These are phyloP conservation scores for Lasiodiplodia sp. DNA, from an alignment of 2,329 filamentous ascomycete species.

Conservation along the genomic window DNA sequence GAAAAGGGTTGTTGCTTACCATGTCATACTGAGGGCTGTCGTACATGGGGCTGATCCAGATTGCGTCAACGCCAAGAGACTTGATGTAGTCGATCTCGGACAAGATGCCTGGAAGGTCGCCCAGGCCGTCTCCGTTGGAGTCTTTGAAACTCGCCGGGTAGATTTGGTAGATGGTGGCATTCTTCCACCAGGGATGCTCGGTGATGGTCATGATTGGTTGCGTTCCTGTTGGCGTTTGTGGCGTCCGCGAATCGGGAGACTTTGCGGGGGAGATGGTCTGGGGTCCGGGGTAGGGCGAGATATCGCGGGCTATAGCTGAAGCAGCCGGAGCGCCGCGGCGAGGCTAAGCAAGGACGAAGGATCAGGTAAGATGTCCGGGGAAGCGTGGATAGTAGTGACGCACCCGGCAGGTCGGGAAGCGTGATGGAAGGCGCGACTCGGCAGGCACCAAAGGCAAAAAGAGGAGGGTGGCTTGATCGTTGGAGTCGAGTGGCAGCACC, in stretches of 20 bases:
- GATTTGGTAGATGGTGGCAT: constrained; percentile 57
- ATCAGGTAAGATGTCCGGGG: not conserved
- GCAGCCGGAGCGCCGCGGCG: not conserved
- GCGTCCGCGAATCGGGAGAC: not conserved
- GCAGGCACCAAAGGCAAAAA: not conserved
- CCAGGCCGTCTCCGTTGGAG: constrained; percentile 62
- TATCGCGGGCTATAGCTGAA: not conserved
- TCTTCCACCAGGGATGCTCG: constrained; percentile 63
- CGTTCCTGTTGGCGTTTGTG: not conserved
- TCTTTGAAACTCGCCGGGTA: constrained; percentile 70
- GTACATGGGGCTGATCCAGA: constrained; percentile 40
- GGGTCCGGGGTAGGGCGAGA: not conserved
- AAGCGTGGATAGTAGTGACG: not conserved
- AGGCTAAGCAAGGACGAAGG: not conserved
- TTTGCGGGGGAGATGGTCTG: constrained; percentile 5
- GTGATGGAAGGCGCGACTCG: not conserved
- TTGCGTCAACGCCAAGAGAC: constrained; percentile 47
- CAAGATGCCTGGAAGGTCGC: constrained; percentile 66
- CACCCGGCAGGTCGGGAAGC: not conserved
- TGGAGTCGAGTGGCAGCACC: not conserved
- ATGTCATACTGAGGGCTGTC: constrained; percentile 57
- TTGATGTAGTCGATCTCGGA: constrained; percentile 64
- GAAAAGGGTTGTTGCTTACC: constrained; percentile 18
- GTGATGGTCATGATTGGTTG: constrained; percentile 5
- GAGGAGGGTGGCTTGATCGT: not conserved